phyloP scores from a whole-genome alignment of 129 eudicot genomes.

The Dittrichia graveolens region DNA sequence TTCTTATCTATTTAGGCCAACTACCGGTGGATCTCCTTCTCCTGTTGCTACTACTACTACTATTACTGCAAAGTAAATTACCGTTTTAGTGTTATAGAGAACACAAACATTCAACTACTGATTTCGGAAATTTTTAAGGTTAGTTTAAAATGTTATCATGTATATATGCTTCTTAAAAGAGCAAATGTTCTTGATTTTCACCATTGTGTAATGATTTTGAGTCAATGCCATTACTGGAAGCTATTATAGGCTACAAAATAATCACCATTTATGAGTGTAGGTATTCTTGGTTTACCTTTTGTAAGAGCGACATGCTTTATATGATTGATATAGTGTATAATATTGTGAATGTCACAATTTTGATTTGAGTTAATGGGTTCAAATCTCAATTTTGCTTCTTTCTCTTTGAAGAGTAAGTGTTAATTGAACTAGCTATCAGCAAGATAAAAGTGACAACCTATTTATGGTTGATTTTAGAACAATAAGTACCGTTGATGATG shows the following conservation, averaged over 20 bases:
- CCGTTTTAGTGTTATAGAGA: not conserved
- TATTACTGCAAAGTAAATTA: slow-evolving; percentile 24
- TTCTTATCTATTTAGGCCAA: slow-evolving; percentile 47
- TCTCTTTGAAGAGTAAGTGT: not conserved
- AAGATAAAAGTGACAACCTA: too few relatives aligned
- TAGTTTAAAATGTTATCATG: not conserved
- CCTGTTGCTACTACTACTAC: slow-evolving; percentile 4
- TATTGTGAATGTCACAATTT: too few relatives aligned
- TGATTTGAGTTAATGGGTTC: not conserved
- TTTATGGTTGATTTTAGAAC: too few relatives aligned
- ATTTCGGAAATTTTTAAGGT: not conserved
- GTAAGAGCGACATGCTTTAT: not conserved
- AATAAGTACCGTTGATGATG: too few relatives aligned
- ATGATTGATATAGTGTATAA: too few relatives aligned
- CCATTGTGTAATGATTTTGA: slow-evolving; percentile 8
- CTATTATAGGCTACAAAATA: slow-evolving; percentile 10
- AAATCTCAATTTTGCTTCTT: not conserved
- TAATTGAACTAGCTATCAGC: too few relatives aligned
- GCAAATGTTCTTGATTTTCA: not conserved
- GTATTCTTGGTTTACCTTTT: not conserved
- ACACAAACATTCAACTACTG: not conserved
- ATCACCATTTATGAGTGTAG: slow-evolving; percentile 14
- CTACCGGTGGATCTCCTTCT: slow-evolving; percentile 60
- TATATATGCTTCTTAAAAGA: not conserved
- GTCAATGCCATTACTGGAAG: not conserved